phyloP scores from a whole-genome alignment of 2,329 filamentous ascomycete genomes.

The Claviceps sp. region DNA sequence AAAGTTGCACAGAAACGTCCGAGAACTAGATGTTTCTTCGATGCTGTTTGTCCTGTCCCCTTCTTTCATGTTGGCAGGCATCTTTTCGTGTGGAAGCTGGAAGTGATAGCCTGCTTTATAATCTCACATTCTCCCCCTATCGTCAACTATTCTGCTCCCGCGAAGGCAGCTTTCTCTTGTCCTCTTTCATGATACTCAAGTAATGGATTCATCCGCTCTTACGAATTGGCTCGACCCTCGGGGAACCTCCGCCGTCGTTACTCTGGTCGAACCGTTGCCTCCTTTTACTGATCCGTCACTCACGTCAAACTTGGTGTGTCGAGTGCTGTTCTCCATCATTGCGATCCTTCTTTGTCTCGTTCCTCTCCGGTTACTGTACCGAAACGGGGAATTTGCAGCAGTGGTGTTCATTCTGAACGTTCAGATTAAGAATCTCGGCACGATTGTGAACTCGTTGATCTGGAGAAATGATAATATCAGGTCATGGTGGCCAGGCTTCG shows the following conservation, averaged over 20 bases:
- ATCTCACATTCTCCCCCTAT: not conserved
- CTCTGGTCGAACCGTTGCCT: constrained; percentile 1
- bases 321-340: constrained; percentile 33
- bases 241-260: not conserved
- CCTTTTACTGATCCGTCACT: constrained; percentile 18
- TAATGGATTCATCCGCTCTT: not conserved
- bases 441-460: constrained; percentile 35
- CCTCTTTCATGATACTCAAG: not conserved
- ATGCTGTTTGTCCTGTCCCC: not conserved
- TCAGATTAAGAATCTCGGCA: constrained; percentile 33
- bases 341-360: constrained; percentile 34
- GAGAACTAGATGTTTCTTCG: not conserved
- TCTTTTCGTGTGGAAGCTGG: not conserved
- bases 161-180: not conserved
- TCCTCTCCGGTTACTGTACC: constrained; percentile 35
- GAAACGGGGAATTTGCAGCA: constrained; percentile 41
- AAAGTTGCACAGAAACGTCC: not conserved
- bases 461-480: constrained; percentile 39
- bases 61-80: not conserved
- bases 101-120: not conserved
- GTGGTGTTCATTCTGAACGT: constrained; percentile 33
- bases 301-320: constrained; percentile 32
- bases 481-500: constrained; percentile 37
- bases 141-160: not conserved
- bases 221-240: not conserved